Evolutionary conservation across 1,284 basidiomycete genomes (phyloP), one percentile per base, ranked within the genome.

Genomic region (Volvariella surrecta): DNA sequence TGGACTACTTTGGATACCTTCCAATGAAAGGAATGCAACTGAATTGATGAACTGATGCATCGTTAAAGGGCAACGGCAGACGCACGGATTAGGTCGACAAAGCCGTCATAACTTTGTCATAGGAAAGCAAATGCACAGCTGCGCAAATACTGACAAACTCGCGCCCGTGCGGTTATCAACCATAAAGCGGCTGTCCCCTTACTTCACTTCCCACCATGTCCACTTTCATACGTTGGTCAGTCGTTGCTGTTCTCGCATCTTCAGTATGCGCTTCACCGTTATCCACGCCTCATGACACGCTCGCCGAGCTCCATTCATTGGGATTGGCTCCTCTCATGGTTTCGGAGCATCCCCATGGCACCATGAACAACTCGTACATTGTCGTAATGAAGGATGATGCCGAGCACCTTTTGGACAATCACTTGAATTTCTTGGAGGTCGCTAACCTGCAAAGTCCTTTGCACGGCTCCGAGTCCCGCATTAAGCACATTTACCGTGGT

Each of bases 351-450:
- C 73, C 75, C 42, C 79, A 86, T 60, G 80, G 83, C 44, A 69
- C 76, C 48, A 70, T 94, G 55, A 83, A 89, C 66, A 83, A 90
- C 70, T 84, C 86, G 19, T 97, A 96, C 70, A 91, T 96, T 49
- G 77, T 96, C 61, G 76, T 90, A 60, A 73, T 96, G 56, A 91
- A 89, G 73, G 73, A 82, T 50, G 81, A 77, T 47, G 54, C 82
- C 7, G 67, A 76, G 10, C 54, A 71, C 13, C 61, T 67, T 16
- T 63, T 82, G 43, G 63, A 74, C 52, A 83, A 83, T 59, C 89
- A 94, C 61, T 63, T 89, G 68, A 77, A 76, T 60, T 79, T 85
- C 63, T 60, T 89, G 42, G 64, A 79, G 54, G 58, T 58, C n/a
- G 74, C 71, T 3, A 79, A 87, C 48, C 56, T 65, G 39, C 61